These are phyloP conservation scores for Eimeria tenella DNA, from an alignment of 169 alveolate species.

Conservation along the genomic window DNA sequence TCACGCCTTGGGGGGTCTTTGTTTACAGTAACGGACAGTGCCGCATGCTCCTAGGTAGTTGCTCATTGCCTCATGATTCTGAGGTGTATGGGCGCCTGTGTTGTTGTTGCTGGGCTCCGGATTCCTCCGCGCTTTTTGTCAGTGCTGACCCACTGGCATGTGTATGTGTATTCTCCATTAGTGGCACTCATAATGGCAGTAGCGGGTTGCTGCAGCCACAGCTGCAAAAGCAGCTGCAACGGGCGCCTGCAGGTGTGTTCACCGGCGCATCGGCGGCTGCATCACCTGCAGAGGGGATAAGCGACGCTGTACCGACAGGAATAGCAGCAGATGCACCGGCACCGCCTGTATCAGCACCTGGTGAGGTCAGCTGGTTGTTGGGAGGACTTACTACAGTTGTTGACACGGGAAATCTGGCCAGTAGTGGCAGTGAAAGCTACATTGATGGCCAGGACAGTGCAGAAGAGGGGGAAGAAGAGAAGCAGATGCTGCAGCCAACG, in stretches of 20 bases:
- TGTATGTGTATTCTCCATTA: slow-evolving; percentile 55
- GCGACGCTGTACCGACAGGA: not conserved
- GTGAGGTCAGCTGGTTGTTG: slow-evolving; percentile 34
- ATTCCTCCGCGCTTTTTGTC: slow-evolving; percentile 44
- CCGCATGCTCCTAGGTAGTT: slow-evolving; percentile 47
- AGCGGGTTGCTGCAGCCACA: slow-evolving; percentile 42
- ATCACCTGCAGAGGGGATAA: not conserved
- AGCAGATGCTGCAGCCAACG: slow-evolving; percentile 43
- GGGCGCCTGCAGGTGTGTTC: not conserved
- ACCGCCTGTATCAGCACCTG: not conserved
- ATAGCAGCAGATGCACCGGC: slow-evolving; percentile 33
- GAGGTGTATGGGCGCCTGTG: slow-evolving; percentile 52
- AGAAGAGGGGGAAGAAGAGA: slow-evolving; percentile 22
- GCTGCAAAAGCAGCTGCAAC: slow-evolving; percentile 1
- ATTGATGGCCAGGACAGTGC: slow-evolving; percentile 41
- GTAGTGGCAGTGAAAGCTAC: not conserved
- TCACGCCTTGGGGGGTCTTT: slow-evolving; percentile 37
- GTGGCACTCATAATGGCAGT: not conserved
- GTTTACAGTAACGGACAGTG: slow-evolving; percentile 59
- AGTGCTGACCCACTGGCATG: slow-evolving; percentile 62
- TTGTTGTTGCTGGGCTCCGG: slow-evolving; percentile 62
- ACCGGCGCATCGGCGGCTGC: slow-evolving; percentile 16
- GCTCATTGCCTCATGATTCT: slow-evolving; percentile 32
- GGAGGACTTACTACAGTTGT: slow-evolving; percentile 10
- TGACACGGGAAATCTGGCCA: not conserved